These are phyloP conservation scores for Oryza rufipogon DNA, from an alignment of 176 grass and related monocot species.

Conservation along the genomic window DNA sequence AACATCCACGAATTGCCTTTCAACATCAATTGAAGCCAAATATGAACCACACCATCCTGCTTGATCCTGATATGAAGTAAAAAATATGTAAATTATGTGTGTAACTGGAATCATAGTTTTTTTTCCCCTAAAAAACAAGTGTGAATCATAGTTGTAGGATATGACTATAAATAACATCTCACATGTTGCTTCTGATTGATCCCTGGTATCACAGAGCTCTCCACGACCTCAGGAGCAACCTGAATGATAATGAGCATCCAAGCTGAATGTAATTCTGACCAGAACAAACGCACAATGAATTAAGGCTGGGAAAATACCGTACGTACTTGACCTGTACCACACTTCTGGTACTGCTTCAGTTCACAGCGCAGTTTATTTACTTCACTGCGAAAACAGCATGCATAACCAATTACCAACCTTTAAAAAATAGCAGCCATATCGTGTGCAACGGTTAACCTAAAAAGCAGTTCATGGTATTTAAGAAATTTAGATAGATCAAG, in stretches of 20 bases:
- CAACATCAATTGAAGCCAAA: constrained; percentile 30
- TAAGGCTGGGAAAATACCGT: background rate
- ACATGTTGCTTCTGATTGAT: constrained; percentile 34
- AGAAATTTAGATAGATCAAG: background rate
- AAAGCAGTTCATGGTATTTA: background rate
- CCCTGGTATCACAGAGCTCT: constrained; percentile 13
- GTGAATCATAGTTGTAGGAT: background rate
- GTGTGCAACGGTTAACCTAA: constrained; percentile 5
- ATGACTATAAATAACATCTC: constrained; percentile 19
- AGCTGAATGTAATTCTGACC: background rate
- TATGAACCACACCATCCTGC: constrained; percentile 28
- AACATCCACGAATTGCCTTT: constrained; percentile 23
- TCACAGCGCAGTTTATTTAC: constrained; percentile 60
- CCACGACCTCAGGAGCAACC: constrained; percentile 31
- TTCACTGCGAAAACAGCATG: constrained; percentile 52
- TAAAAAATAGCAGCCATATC: constrained; percentile 27
- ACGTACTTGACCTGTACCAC: constrained; percentile 39
- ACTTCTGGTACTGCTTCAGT: constrained; percentile 55
- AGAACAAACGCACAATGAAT: constrained; percentile 15
- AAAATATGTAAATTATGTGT: constrained; percentile 29
- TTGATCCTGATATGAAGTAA: constrained; percentile 41
- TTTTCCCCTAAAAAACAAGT: no score
- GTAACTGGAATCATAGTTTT: no score
- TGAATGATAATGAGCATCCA: constrained; percentile 45
- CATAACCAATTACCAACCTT: constrained; percentile 23